phyloP scores from a whole-genome alignment of 345 rosid genomes.

The Ricinus communis region DNA sequence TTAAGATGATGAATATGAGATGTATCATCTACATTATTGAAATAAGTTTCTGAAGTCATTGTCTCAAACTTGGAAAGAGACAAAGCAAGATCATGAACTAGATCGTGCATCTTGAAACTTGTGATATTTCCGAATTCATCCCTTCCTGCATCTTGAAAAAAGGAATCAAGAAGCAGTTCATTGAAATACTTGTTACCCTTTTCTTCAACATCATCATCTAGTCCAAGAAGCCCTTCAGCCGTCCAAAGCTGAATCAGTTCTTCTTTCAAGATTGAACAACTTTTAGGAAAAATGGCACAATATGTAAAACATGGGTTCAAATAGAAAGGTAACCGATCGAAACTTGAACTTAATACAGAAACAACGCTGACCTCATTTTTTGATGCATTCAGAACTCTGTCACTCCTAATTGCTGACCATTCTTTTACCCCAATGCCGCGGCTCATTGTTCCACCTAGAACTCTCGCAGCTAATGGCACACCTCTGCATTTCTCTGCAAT shows the following conservation, averaged over 20 bases:
- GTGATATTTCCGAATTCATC: neutral
- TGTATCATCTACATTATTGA: neutral
- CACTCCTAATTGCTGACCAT: conserved; percentile 15
- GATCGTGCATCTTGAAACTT: conserved; percentile 31
- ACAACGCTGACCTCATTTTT: conserved; percentile 1
- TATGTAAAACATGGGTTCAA: conserved; percentile 19
- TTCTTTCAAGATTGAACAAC: neutral
- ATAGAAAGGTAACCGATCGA: neutral
- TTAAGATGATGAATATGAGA: neutral
- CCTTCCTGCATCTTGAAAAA: conserved; percentile 23
- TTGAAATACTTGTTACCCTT: conserved; percentile 24
- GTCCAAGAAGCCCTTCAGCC: conserved; percentile 15
- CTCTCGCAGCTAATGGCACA: conserved; percentile 16
- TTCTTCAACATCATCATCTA: neutral
- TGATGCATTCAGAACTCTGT: neutral
- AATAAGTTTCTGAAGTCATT: neutral
- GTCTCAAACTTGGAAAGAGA: conserved; percentile 18
- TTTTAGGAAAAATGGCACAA: conserved; percentile 13
- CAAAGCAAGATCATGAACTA: conserved; percentile 28
- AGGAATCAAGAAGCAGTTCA: conserved; percentile 21
- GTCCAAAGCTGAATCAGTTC: conserved; percentile 9
- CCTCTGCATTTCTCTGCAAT: conserved; percentile 29
- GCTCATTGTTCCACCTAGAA: conserved; percentile 11
- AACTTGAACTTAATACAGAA: conserved; percentile 13
- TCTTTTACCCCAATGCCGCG: neutral